Conservation (phyloP, 2,329 filamentous ascomycete genomes). For the Cordyceps militaris region DNA sequence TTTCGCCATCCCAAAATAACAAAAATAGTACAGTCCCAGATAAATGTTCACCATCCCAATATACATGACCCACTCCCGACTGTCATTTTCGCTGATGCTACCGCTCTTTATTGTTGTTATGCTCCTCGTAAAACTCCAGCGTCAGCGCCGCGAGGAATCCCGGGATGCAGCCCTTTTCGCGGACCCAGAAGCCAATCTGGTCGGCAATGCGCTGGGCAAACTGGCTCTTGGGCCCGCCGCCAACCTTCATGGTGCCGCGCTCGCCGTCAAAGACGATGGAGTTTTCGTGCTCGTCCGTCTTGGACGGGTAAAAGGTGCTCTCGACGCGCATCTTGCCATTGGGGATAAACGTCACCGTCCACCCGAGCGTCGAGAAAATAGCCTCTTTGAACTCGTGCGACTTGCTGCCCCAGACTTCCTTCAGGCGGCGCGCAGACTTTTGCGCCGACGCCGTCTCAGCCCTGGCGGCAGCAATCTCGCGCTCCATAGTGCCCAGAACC, state of each 20-base stretch:
- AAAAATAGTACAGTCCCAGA: not conserved
- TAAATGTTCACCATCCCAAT: not conserved
- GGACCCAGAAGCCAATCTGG: slow-evolving; percentile 91
- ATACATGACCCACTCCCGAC: not conserved
- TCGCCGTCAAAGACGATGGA: slow-evolving; percentile 84
- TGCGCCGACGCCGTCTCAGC: slow-evolving; percentile 64
- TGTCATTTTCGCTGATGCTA: not conserved
- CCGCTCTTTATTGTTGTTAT: slow-evolving; percentile 21
- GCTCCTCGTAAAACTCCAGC: slow-evolving; percentile 83
- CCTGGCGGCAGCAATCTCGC: slow-evolving; percentile 66
- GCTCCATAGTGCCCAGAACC: slow-evolving; percentile 66
- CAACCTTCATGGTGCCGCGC: slow-evolving; percentile 95
- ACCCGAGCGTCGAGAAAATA: slow-evolving; percentile 84
- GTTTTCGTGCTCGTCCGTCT: slow-evolving; percentile 62
- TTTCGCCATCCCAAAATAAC: not conserved
- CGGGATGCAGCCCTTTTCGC: slow-evolving; percentile 87
- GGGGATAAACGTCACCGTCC: slow-evolving; percentile 93
- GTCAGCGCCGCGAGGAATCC: slow-evolving; percentile 88
- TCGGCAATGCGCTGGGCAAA: slow-evolving; percentile 82
- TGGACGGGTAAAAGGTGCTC: slow-evolving; percentile 69
- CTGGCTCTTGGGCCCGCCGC: slow-evolving; percentile 75
- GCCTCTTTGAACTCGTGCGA: slow-evolving; percentile 92
- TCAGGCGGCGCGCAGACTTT: slow-evolving; percentile 78
- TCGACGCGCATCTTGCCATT: slow-evolving; percentile 94
- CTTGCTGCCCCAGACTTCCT: slow-evolving; percentile 88